Base-by-base conservation (phyloP, 106 monocot species). In the Posidonia australis region DNA sequence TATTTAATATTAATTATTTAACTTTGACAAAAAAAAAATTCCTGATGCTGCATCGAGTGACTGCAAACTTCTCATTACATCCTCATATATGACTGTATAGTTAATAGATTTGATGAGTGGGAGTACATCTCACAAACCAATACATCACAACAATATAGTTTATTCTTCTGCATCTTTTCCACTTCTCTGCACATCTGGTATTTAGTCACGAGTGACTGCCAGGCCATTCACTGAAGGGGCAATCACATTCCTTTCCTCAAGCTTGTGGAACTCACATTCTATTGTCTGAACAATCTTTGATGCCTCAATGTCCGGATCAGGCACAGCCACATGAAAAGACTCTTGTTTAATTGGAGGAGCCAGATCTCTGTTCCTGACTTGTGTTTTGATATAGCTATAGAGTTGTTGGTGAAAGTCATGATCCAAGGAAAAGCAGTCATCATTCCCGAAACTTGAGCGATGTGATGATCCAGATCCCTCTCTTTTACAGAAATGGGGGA, bases 401-500 rank as follows among this genome's bases (percentile, higher is more conserved):
- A 96, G 78, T 30, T 87, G 78, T 67, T 85, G 90, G 66, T 96
- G 96, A 78, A 85, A 87, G 21, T 79, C 58, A 55, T 90, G 87
- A 28, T 87, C 96, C 4, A 84, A 65, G 5, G 96, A 87, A 56
- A 72, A 90, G 75, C 96, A 90, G 46, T 83, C 67, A 10, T 66
- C 51, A 0, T 41, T 17, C 10, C 48, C 66, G 0, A 43, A 9
- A 6, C 64, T 53, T 18, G 80, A 77, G 41, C 77, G 51, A 1
- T 78, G 70, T 0, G 82, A 82, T 62, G 86, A 89, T 0, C 83
- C 83, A 9, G 89, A 79, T 58, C 83, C 80, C 72, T 79, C 81
- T 76, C 76, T 80, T 82, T 42, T 82, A 71, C 96, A 96, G 73
- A 96, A 96, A 68, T 90, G 84, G 13, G 96, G 96, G 16, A 96